Base-by-base conservation (phyloP, 2,329 filamentous ascomycete genomes). In the Cryoendolithus antarcticus region DNA sequence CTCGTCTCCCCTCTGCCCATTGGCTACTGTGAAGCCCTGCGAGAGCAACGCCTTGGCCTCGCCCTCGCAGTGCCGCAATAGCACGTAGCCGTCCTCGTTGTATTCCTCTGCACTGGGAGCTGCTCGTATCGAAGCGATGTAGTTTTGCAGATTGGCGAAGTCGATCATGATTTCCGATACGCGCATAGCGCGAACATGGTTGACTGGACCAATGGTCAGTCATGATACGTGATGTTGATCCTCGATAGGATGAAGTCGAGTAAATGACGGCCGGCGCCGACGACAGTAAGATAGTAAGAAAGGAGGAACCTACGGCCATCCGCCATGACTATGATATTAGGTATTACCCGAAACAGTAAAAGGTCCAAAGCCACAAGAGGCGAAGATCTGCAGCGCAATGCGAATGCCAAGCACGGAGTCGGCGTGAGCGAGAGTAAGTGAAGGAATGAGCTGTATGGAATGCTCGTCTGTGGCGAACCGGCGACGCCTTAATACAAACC, bases 81-180 rank as follows among this genome's bases (percentile, higher is more conserved):
- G 58, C 19, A 64, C 63, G 51, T 74, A 78, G 40, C 75, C 75
- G 45, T 75, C 70, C 44, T 74, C 69, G 48, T 72, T 67, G 54
- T 69, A 70, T 45, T 77, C 72, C 38, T 74, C 70, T 31, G 68
- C 61, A 4, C 68, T 63, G 24, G 69, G 64, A 12, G 64, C 63
- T 21, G 66, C 62, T 42, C 68, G 66, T 42, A 74, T 65, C 44
- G 73, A 65, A 21, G 67, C 64, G 41, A 79, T 72, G 53, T 76
- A 73, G 45, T 70, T 58, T 47, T 77, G 71, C 3, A 78, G 60
- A 40, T 72, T 74, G 38, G 74, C 72, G 54, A 75, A 80, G 60
- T 80, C 75, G 46, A 69, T 70, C 62, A 80, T 74, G 53, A 80
- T 69, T 57, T 80, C 75, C 34, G 73, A 65, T 47, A 80, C 62